Base-by-base conservation (phyloP, 1,139 yeast species). In the Saccharomyces pastorianus region DNA sequence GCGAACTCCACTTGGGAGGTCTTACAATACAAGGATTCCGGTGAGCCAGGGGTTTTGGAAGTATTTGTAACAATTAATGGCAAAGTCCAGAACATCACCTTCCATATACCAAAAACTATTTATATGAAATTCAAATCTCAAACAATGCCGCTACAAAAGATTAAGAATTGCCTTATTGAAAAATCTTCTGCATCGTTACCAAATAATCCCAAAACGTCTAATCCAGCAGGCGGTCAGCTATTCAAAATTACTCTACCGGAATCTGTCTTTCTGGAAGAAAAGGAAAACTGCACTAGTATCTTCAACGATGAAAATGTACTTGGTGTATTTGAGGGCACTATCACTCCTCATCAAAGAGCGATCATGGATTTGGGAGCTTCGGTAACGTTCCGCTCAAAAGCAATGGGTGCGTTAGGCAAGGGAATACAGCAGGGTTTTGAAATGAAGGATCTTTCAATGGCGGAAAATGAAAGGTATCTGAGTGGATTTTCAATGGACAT, bases 361-460 rank as follows among this genome's bases (percentile, higher is more conserved):
- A 78, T 90, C 44, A 79, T 95, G 60, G 85, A 85, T 44, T 73
- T 93, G 34, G 99, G 99, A 1, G 77, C 84, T 27, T 76, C 81
- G 9, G 87, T 93, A 28, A 76, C 77, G 32, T 85, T 90, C 59
- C 88, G 82, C 58, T 77, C 87, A 0, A 75, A 77, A 53, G 66
- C 67, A 34, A 82, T 89, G 17, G 96, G 97, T 17, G 81, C 93
- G 1, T 74, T 93, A n/a, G 96, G 97, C 8, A 82, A 80, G 63
- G 96, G 97, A 27, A 73, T 95, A 58, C 90, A 88, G 61, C 78
- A 80, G 57, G 99, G 99, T 0, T 95, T 95, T 70, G 82, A 85
- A 23, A 67, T 80, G 56, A 80, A 79, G 54, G 84, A 86, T 67
- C 71, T 87, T 51, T 69, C 73, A 20, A 71, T 74, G 61, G 71